Evolutionary conservation across 306 rosid genomes (phyloP).

Genomic region (Comarum palustre): DNA sequence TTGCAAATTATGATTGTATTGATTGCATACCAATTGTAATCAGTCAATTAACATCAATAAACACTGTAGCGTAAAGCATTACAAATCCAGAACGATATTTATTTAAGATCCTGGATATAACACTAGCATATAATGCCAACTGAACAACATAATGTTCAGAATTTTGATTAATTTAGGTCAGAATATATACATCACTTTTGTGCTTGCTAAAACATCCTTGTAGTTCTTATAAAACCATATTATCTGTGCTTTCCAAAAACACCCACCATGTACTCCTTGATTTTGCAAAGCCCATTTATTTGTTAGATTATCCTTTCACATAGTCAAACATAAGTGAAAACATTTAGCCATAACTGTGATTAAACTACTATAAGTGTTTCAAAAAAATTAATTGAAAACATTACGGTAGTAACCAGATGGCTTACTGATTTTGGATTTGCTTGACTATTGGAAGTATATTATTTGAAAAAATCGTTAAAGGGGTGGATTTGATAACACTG

Average conservation of each 20-base stretch:
- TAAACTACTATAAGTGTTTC: background rate
- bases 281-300: background rate
- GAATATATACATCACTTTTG: background rate
- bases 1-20: background rate
- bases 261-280: background rate
- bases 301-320: background rate
- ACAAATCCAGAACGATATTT: background rate
- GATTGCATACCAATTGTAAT: constrained; percentile 3
- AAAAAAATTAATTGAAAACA: background rate
- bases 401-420: background rate
- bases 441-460: background rate
- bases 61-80: background rate
- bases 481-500: background rate
- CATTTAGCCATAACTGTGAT: background rate
- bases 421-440: background rate
- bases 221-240: background rate
- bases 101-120: background rate
- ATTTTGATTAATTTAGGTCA: background rate
- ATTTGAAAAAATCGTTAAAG: background rate
- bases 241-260: background rate
- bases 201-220: background rate
- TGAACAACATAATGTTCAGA: background rate
- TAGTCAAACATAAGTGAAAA: background rate
- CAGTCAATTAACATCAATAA: background rate
- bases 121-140: background rate